A percentile compares a stretch with the other conserved stretches of the same genome.
phyloP scores from a whole-genome alignment of 2,329 filamentous ascomycete species.

The Trichoderma atroviride region DNA sequence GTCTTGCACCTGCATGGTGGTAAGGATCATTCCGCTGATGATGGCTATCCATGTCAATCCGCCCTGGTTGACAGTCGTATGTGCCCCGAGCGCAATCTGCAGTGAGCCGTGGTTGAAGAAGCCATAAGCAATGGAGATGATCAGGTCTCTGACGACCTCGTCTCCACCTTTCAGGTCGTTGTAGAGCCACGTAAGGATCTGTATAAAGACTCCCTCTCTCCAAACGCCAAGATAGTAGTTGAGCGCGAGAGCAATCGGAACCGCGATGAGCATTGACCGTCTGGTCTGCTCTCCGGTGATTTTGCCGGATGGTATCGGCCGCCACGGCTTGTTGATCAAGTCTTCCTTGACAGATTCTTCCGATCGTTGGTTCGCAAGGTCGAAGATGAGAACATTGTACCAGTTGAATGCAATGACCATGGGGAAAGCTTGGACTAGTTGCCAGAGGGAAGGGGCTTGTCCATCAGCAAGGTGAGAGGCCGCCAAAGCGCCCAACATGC shows the following conservation, averaged over 20 bases:
- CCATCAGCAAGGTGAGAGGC: slow-evolving; percentile 4
- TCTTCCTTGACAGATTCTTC: slow-evolving; percentile 41
- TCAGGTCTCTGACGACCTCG: slow-evolving; percentile 32
- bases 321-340: slow-evolving; percentile 44
- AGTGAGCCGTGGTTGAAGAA: slow-evolving; percentile 25
- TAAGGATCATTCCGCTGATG: slow-evolving; percentile 29
- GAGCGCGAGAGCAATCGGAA: slow-evolving; percentile 31
- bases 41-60: slow-evolving; percentile 27
- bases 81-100: slow-evolving; percentile 23
- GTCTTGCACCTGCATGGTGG: slow-evolving; percentile 33
- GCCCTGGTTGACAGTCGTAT: background rate
- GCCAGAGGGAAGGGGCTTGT: background rate
- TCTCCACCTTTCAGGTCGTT: slow-evolving; percentile 40
- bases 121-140: slow-evolving; percentile 30
- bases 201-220: slow-evolving; percentile 36
- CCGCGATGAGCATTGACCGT: slow-evolving; percentile 29
- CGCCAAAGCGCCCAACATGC: slow-evolving; percentile 18
- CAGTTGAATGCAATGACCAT: slow-evolving; percentile 22
- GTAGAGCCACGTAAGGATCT: slow-evolving; percentile 42
- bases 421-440: background rate
- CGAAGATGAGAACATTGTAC: slow-evolving; percentile 32
- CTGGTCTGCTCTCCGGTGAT: slow-evolving; percentile 33
- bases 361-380: slow-evolving; percentile 43
- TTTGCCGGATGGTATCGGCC: slow-evolving; percentile 33
- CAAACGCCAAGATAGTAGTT: slow-evolving; percentile 33